These are phyloP conservation scores for Meredithiella fracta DNA, from an alignment of 2,329 filamentous ascomycete species.

Conservation along the genomic window DNA sequence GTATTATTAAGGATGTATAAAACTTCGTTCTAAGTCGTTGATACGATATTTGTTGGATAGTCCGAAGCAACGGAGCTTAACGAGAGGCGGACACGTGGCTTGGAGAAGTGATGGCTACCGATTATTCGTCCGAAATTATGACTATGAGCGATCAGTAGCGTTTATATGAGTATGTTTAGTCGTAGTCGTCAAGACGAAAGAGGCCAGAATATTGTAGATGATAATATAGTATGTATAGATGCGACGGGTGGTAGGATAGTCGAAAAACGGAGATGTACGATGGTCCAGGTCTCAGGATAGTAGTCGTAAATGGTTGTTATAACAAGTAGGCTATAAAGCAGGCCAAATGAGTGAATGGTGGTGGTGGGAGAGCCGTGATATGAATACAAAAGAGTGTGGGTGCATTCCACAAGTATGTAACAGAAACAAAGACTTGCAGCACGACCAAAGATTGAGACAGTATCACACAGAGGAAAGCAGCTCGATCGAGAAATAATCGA, in stretches of 20 bases:
- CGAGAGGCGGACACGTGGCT: neutral
- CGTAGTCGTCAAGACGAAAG: neutral
- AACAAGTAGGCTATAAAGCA: neutral
- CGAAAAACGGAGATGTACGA: neutral
- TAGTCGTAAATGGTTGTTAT: neutral
- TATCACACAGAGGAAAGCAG: constrained; percentile 1
- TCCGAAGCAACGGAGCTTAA: neutral
- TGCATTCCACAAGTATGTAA: constrained; percentile 12
- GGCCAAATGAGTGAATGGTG: neutral
- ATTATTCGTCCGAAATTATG: neutral
- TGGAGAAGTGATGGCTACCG: neutral
- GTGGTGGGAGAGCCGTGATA: constrained; percentile 3
- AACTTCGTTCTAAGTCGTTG: neutral
- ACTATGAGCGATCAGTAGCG: neutral
- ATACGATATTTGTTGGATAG: neutral
- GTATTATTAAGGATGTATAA: neutral
- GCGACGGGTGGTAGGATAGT: neutral
- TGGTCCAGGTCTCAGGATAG: neutral
- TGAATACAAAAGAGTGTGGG: constrained; percentile 8
- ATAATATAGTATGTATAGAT: neutral
- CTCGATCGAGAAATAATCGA: neutral
- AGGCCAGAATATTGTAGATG: neutral
- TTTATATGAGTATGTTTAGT: neutral
- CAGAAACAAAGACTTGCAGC: neutral
- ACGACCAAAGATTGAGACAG: constrained; percentile 3